Evolutionary conservation across 1,139 yeast species (phyloP).

Genomic region (Blastobotrys illinoisensis): DNA sequence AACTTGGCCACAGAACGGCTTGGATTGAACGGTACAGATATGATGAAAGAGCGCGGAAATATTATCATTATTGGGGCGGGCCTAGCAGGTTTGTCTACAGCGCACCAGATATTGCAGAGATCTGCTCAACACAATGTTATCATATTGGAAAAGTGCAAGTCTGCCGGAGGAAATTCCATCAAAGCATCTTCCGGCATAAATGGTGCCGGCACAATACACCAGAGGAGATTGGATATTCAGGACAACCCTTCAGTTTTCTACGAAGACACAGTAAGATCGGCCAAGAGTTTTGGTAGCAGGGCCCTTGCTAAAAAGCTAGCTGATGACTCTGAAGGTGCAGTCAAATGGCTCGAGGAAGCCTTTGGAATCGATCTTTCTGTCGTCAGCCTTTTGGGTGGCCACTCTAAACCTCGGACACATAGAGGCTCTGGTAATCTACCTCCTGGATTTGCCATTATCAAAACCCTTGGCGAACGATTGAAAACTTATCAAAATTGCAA

Average conservation of each 20-base stretch:
- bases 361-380: constrained; percentile 58
- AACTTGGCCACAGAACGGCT: neutral
- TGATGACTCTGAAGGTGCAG: constrained; percentile 45
- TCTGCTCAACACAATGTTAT: constrained; percentile 51
- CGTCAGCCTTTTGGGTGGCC: constrained; percentile 70
- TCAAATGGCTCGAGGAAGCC: constrained; percentile 65
- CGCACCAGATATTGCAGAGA: constrained; percentile 51
- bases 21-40: neutral
- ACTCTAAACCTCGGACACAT: constrained; percentile 68
- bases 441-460: constrained; percentile 77
- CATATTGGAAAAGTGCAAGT: constrained; percentile 52
- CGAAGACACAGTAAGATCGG: constrained; percentile 61
- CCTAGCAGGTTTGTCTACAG: constrained; percentile 72
- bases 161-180: constrained; percentile 47
- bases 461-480: constrained; percentile 47
- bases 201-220: constrained; percentile 65
- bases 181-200: constrained; percentile 82
- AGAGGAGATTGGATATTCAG: constrained; percentile 38
- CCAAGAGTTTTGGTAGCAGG: constrained; percentile 56
- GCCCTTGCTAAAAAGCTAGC: constrained; percentile 48
- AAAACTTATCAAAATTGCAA: constrained; percentile 31
- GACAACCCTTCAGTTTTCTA: constrained; percentile 59
- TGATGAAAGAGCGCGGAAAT: neutral
- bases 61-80: constrained; percentile 71
- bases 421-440: constrained; percentile 54